Percentiles rank a stretch among this genome's conserved stretches.
These are phyloP conservation scores for Trichoderma sp. DNA, from an alignment of 2,329 filamentous ascomycete species.

Conservation along the genomic window DNA sequence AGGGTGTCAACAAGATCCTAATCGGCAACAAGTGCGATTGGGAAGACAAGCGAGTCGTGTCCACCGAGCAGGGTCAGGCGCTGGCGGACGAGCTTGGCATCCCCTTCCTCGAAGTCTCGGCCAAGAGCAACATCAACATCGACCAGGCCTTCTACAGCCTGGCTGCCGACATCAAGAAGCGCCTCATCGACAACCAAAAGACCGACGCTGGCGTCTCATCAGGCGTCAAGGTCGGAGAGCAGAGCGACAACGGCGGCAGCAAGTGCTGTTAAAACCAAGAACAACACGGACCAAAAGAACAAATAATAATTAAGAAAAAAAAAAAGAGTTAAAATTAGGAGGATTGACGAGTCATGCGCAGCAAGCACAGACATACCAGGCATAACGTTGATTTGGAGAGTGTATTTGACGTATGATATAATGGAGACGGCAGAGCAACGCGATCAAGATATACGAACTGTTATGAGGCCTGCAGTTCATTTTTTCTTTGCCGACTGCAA, in stretches of 20 bases:
- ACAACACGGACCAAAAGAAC: constrained; percentile 12
- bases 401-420: constrained; percentile 23
- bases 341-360: neutral
- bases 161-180: constrained; percentile 96
- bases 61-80: constrained; percentile 88
- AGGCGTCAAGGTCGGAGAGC: constrained; percentile 70
- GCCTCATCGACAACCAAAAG: constrained; percentile 89
- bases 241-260: constrained; percentile 57
- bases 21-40: constrained; percentile 99
- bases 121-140: constrained; percentile 99
- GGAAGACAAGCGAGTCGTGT: constrained; percentile 97
- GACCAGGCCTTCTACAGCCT: constrained; percentile 98
- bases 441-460: constrained; percentile 24
- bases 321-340: constrained; percentile 7
- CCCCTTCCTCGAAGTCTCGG: constrained; percentile 96
- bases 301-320: constrained; percentile 20
- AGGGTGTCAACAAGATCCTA: constrained; percentile 99
- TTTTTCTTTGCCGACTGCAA: neutral
- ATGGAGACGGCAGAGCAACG: constrained; percentile 24
- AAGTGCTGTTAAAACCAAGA: constrained; percentile 71
- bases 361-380: neutral
- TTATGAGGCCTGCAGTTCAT: constrained; percentile 11
- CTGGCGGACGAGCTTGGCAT: constrained; percentile 95
- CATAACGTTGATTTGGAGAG: constrained; percentile 12
- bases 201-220: constrained; percentile 62